Evolutionary conservation across 2,329 filamentous ascomycete genomes (phyloP).

Genomic region (Neoscytalidium dimidiatum): DNA sequence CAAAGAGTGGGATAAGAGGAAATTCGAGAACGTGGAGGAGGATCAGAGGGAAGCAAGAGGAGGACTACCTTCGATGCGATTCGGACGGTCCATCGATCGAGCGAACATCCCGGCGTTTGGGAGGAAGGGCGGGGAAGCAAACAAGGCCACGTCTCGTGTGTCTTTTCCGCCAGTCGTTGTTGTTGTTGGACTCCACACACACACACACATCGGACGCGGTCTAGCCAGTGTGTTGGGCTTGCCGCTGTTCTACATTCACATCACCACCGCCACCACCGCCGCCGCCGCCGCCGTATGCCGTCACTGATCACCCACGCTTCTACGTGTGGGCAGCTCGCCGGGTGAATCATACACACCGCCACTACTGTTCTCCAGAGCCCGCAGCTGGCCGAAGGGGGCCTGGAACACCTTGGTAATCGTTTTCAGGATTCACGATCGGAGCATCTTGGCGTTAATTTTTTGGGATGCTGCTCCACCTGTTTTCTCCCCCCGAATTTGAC

Average conservation of each 20-base stretch:
- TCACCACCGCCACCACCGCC: background rate
- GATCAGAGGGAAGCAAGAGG: background rate
- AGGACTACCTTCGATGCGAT: background rate
- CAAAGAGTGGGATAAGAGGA: background rate
- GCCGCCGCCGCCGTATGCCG: background rate
- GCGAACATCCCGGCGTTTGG: background rate
- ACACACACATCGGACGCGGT: background rate
- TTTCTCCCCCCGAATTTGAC: background rate
- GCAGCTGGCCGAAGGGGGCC: background rate
- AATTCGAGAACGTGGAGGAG: background rate
- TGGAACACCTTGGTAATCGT: background rate
- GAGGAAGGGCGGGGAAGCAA: background rate
- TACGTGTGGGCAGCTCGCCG: background rate
- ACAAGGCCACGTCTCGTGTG: background rate
- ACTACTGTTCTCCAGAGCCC: background rate
- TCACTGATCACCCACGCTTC: background rate
- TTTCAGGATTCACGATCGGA: background rate
- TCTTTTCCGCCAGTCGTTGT: background rate
- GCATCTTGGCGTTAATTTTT: background rate
- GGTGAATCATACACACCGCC: background rate
- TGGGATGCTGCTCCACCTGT: background rate
- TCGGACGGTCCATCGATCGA: background rate
- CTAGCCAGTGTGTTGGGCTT: background rate
- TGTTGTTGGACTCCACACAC: background rate
- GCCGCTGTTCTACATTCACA: background rate